Evolutionary conservation across 805 yeast genomes (phyloP), one percentile per base, ranked within the genome.

Genomic region (Barnettozyma pratensis): DNA sequence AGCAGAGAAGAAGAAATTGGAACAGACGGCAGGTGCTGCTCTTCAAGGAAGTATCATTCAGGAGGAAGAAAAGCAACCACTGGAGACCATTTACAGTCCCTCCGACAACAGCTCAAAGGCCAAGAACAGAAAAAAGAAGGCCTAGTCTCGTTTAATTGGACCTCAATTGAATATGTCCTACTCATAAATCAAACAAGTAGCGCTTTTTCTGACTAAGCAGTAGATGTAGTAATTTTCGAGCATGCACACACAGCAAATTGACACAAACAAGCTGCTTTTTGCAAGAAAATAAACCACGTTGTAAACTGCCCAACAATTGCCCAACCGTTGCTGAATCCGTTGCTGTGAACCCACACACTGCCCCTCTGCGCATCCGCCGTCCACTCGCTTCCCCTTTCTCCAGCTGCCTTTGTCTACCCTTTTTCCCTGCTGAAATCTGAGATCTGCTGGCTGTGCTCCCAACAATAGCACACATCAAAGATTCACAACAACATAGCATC

Each of bases 61-160:
- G 19, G 19, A 28, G 41, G 35, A n/a, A 32, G 31, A 40, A 45
- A 42, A 42, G 19, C 19, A 19, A 19, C 19, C 19, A 19, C 3
- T 19, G 19, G 19, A 19, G 2, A 19, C 19, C 19, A 19, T 19
- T 19, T 19, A 2, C 19, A 19, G 19, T 19, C 19, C 19, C 19
- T 19, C 19, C 3, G 19, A 19, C 19, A 19, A 19, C 19, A 19
- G 12, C 8, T 30, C 43, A 27, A 42, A 37, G 25, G 30, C 45
- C 7, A 47, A 44, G 25, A 44, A 44, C 28, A 39, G 47, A 14
- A 44, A 36, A 35, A 45, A 44, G 30, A 48, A 47, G 27, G 32
- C 37, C 4, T 47, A 25, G 27, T 3, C 25, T 19, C 19, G 19
- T 19, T 3, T 19, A 19, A 19, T 19, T 19, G 19, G 19, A 19